These are phyloP conservation scores for Clathrus columnatus DNA, from an alignment of 768 basidiomycete genomes.

Conservation along the genomic window DNA sequence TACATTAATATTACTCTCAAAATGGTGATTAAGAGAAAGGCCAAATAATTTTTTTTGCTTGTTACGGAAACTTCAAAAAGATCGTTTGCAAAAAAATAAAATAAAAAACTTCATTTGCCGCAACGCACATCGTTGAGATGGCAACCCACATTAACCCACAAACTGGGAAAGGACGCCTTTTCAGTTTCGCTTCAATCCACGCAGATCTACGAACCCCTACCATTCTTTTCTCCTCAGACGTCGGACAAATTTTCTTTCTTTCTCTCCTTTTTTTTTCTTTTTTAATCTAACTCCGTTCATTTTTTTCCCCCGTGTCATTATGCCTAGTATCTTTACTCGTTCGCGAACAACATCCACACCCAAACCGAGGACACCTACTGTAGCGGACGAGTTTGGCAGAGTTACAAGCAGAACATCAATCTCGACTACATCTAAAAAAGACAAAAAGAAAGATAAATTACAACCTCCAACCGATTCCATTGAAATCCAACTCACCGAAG, in stretches of 20 bases:
- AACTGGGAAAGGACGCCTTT: neutral
- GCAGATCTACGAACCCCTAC: neutral
- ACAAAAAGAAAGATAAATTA: conserved; percentile 37
- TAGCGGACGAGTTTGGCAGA: conserved; percentile 60
- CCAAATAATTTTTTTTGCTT: no score
- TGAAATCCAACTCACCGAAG: conserved; percentile 6
- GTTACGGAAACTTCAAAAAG: no score
- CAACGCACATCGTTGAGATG: neutral
- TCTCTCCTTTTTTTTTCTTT: neutral
- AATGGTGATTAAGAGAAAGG: no score
- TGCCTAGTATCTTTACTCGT: conserved; percentile 72
- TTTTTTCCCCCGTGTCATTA: conserved; percentile 18
- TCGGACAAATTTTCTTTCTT: neutral
- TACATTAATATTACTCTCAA: no score
- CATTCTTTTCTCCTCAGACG: neutral
- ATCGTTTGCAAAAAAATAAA: no score
- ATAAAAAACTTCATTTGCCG: no score
- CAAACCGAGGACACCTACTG: conserved; percentile 16
- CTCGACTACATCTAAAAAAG: conserved; percentile 37
- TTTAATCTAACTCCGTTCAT: neutral
- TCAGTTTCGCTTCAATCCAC: neutral
- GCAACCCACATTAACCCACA: neutral
- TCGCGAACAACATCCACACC: conserved; percentile 54
- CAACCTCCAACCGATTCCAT: conserved; percentile 18
- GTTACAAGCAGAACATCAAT: conserved; percentile 39